Conservation (phyloP, 805 yeast genomes). For the Nakazawaea wickerhamii region DNA sequence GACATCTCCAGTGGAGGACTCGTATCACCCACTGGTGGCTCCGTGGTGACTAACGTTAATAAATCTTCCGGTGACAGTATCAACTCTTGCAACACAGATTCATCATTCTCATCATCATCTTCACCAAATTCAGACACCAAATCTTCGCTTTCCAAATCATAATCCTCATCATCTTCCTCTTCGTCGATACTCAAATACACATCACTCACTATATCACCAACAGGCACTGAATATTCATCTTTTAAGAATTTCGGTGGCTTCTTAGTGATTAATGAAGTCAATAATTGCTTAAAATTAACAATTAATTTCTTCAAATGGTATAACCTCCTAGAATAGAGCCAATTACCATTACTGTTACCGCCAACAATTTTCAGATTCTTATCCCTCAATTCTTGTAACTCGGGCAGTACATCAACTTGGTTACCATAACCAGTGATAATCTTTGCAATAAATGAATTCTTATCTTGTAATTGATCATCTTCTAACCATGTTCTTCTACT, state of each 20-base stretch:
- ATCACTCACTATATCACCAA: conserved; percentile 26
- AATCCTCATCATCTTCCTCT: conserved; percentile 7
- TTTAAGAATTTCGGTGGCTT: conserved; percentile 7
- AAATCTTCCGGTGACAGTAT: conserved; percentile 13
- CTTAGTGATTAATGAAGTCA: conserved; percentile 5
- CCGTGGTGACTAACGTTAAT: conserved; percentile 7
- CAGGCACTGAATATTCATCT: background rate
- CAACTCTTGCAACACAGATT: conserved; percentile 12
- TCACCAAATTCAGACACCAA: conserved; percentile 8
- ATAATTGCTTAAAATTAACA: conserved; percentile 6
- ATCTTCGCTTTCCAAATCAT: background rate
- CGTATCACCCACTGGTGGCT: too few relatives aligned
- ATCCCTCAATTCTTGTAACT: conserved; percentile 18
- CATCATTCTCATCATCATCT: conserved; percentile 9
- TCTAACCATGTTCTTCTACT: conserved; percentile 57
- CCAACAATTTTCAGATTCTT: conserved; percentile 4
- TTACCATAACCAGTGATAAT: conserved; percentile 22
- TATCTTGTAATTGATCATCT: conserved; percentile 6
- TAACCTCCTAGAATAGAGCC: conserved; percentile 18
- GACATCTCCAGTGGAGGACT: conserved; percentile 9
- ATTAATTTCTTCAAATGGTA: conserved; percentile 11
- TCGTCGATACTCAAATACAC: conserved; percentile 21
- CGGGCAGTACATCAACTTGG: conserved; percentile 23
- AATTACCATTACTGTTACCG: conserved; percentile 11
- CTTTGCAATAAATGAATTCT: conserved; percentile 2